phyloP scores from a whole-genome alignment of 805 yeast species.

The Lipomyces starkeyi region DNA sequence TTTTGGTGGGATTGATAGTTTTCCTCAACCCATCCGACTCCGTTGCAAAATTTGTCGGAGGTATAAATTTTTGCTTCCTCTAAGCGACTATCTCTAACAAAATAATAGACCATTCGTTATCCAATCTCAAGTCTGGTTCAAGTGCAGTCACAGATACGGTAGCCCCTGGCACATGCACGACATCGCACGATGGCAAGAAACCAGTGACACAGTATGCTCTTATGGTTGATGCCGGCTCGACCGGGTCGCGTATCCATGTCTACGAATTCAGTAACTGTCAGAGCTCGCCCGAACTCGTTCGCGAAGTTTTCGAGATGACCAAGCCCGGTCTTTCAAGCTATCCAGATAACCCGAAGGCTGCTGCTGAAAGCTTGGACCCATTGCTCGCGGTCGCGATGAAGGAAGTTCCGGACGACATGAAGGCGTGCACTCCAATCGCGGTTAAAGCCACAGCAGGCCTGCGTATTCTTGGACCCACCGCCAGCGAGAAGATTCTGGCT shows the following conservation, averaged over 20 bases:
- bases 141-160: neutral
- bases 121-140: conserved; percentile 1
- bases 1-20: conserved; percentile 15
- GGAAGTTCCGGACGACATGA: conserved; percentile 73
- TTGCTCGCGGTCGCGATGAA: conserved; percentile 76
- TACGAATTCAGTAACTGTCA: conserved; percentile 88
- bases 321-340: conserved; percentile 91
- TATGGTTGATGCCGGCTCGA: conserved; percentile 97
- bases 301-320: conserved; percentile 84
- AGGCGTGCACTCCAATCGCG: conserved; percentile 88
- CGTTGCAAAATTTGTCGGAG: conserved; percentile 27
- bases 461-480: conserved; percentile 78
- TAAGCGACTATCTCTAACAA: neutral
- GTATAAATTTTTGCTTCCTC: conserved; percentile 6
- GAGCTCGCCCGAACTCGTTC: conserved; percentile 78
- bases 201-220: conserved; percentile 71
- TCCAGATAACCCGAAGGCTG: conserved; percentile 78
- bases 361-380: conserved; percentile 89
- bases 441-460: conserved; percentile 99
- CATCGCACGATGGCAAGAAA: conserved; percentile 48
- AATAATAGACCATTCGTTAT: neutral
- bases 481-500: conserved; percentile 69
- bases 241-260: conserved; percentile 95
- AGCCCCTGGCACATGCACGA: conserved; percentile 41
- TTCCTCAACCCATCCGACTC: conserved; percentile 19